Conservation (phyloP, 768 basidiomycete genomes). For the Leccinum rimulosum region DNA sequence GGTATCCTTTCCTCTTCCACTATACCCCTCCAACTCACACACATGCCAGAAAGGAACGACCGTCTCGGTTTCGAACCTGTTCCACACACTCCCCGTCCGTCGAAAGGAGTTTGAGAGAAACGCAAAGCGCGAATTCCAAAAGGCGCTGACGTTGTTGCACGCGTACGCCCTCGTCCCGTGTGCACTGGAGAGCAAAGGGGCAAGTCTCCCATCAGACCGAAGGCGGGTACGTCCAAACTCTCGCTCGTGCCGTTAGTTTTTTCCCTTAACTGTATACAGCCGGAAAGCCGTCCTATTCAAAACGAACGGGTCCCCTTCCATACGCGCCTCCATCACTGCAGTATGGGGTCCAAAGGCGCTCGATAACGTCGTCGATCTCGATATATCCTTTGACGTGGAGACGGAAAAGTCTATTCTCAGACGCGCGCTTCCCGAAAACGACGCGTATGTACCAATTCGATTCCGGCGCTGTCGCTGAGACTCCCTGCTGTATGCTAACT, state of each 20-base stretch:
- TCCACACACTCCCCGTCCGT: slow-evolving; percentile 82
- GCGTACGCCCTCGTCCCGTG: slow-evolving; percentile 92
- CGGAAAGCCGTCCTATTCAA: slow-evolving; percentile 67
- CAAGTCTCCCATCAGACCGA: slow-evolving; percentile 69
- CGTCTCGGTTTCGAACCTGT: slow-evolving; percentile 65
- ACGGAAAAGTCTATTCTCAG: slow-evolving; percentile 46
- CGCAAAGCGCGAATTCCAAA: slow-evolving; percentile 83
- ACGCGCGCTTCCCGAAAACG: slow-evolving; percentile 19
- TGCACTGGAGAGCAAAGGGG: slow-evolving; percentile 49
- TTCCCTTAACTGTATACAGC: slow-evolving; percentile 31
- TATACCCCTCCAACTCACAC: not conserved
- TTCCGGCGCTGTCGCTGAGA: no score
- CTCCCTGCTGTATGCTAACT: not conserved
- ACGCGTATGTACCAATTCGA: slow-evolving; percentile 17
- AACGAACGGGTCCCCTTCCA: slow-evolving; percentile 64
- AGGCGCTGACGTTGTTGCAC: slow-evolving; percentile 75
- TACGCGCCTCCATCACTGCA: slow-evolving; percentile 62
- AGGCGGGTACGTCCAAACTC: slow-evolving; percentile 55
- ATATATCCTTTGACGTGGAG: slow-evolving; percentile 66
- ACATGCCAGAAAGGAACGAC: slow-evolving; percentile 84
- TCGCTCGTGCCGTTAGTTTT: not conserved
- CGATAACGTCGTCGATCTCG: slow-evolving; percentile 71
- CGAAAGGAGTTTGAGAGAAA: slow-evolving; percentile 90
- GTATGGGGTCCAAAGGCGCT: slow-evolving; percentile 86
- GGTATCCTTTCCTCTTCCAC: slow-evolving; percentile 12